phyloP scores from a whole-genome alignment of 2,329 filamentous ascomycete species.

The Beauveria pseudobassiana region DNA sequence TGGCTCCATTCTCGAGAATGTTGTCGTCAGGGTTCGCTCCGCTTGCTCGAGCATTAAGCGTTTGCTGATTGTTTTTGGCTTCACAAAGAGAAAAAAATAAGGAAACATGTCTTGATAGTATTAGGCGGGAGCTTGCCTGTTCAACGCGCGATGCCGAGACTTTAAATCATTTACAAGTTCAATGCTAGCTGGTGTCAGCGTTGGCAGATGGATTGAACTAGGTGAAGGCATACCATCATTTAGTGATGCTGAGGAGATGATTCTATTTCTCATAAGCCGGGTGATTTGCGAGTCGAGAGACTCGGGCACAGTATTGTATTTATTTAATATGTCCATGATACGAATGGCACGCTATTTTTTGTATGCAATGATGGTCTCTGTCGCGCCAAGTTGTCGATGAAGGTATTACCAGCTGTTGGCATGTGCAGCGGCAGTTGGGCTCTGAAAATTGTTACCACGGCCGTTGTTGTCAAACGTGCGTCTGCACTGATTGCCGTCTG shows the following conservation, averaged over 20 bases:
- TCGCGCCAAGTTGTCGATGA: not conserved
- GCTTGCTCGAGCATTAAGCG: conserved; percentile 56
- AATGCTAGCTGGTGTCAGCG: not conserved
- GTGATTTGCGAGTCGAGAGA: not conserved
- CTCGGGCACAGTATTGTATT: conserved; percentile 8
- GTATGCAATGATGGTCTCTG: not conserved
- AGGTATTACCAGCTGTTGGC: not conserved
- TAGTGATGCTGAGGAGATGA: not conserved
- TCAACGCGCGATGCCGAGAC: not conserved
- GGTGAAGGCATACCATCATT: not conserved
- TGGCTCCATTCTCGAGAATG: conserved; percentile 95
- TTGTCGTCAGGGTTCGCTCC: conserved; percentile 97
- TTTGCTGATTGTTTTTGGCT: not conserved
- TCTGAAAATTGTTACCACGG: too few relatives aligned
- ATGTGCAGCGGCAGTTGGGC: too few relatives aligned
- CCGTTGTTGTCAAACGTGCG: too few relatives aligned
- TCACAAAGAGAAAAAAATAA: not conserved
- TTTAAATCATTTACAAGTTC: not conserved
- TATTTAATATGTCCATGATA: conserved; percentile 10
- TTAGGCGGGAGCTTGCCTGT: not conserved
- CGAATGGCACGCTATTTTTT: conserved; percentile 4
- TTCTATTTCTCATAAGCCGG: conserved; percentile 4
- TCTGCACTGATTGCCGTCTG: too few relatives aligned
- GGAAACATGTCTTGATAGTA: not conserved
- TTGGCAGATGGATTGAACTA: not conserved